Base-by-base conservation (phyloP, 139 green algal species). In the Chlamydomonas eustigma region DNA sequence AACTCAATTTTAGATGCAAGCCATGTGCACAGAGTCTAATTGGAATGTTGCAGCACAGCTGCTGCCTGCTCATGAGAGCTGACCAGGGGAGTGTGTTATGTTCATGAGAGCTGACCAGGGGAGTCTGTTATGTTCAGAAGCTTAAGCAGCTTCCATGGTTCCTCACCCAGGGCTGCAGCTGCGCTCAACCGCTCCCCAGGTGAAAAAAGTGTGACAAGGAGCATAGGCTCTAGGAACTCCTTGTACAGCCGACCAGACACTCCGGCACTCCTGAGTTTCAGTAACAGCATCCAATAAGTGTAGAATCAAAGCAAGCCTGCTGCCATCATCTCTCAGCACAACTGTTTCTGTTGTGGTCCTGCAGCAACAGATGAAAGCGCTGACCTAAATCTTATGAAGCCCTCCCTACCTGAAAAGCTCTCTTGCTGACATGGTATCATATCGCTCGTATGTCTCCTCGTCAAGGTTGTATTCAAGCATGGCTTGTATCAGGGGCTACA, bases 151-250 rank as follows among this genome's bases (percentile, higher is more conserved):
- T 34, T n/a, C 4, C 30, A n/a, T 39, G 28, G 5, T 50, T 71
- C 18, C 44, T 58, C 30, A 84, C 85, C 87, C 1, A 96, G 79
- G 3, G 86, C 77, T 5, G 87, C 87, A 0, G 88, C 92, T 2
- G 92, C 92, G 1, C 87, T 93, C 3, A 96, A 80, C 65, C 95
- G 75, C 68, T 85, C 77, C 2, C 91, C 87, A 0, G 92, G 90
- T 0, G 92, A 92, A 86, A 97, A 97, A 1, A 97, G 86, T 1
- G 86, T 92, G 3, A 97, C 91, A 76, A 93, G 89, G 66, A 97
- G 81, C 50, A 92, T 87, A 4, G 92, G 91, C 52, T 92, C 87
- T 39, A 97, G 74, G 75, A 95, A 95, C n/a, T 88, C 79, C 3
- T 90, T 78, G 80, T 95, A 96, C 37, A 94, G 76, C 37, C 74